Conservation (phyloP, 371 early-diverging fungal species). For the Mortierella sp. region DNA sequence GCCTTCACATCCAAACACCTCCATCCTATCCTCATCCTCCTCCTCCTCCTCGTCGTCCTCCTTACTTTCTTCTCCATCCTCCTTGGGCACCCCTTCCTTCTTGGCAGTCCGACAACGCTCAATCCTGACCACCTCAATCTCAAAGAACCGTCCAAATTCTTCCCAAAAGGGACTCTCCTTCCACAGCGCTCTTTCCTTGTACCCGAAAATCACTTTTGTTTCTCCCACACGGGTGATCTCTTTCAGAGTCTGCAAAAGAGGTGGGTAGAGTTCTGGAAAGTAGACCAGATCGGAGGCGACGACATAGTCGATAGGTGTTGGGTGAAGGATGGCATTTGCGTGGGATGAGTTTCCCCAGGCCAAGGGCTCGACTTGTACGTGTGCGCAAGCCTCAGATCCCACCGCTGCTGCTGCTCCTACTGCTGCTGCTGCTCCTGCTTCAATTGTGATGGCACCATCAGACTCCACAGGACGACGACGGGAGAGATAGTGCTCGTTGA, state of each 20-base stretch:
- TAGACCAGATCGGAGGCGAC: conserved; percentile 72
- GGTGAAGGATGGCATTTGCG: conserved; percentile 49
- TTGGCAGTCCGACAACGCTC: not conserved
- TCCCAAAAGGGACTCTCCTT: conserved; percentile 77
- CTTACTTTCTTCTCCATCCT: not conserved
- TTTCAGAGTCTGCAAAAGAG: conserved; percentile 63
- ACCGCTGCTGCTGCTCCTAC: not conserved
- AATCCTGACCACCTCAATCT: conserved; percentile 68
- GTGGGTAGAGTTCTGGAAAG: conserved; percentile 69
- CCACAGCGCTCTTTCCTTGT: conserved; percentile 70
- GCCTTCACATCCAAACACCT: conserved; percentile 65
- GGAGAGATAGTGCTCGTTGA: conserved; percentile 23
- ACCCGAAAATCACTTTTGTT: conserved; percentile 69
- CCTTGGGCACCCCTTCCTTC: not conserved
- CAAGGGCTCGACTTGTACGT: conserved; percentile 60
- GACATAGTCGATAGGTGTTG: conserved; percentile 60
- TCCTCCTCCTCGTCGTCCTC: conserved; percentile 19
- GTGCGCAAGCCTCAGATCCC: conserved; percentile 14
- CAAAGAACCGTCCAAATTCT: conserved; percentile 71
- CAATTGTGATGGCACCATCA: not conserved
- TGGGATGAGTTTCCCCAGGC: conserved; percentile 70
- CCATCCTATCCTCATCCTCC: conserved; percentile 34
- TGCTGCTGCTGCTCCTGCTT: not conserved
- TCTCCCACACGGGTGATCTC: conserved; percentile 56
- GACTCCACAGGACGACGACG: not conserved